Conservation (phyloP, 148 eudicot species). For the Heliosperma pusillum region DNA sequence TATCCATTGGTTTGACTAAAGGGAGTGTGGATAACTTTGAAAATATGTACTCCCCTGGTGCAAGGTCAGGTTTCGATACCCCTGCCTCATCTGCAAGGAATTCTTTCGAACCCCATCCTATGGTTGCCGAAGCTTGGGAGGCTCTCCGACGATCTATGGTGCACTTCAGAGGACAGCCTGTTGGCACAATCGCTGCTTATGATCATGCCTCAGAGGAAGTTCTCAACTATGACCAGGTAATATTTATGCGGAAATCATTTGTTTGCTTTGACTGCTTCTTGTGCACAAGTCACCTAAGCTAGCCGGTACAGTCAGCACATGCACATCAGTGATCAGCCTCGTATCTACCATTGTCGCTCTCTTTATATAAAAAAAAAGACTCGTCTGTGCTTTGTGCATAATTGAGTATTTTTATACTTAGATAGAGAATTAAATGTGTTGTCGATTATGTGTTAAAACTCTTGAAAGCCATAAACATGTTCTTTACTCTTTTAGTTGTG, state of each 20-base stretch:
- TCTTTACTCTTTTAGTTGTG: background rate
- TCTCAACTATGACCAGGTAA: slow-evolving; percentile 95
- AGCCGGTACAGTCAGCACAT: too few relatives aligned
- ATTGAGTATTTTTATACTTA: background rate
- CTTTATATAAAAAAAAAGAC: too few relatives aligned
- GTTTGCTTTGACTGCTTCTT: background rate
- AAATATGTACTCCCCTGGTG: slow-evolving; percentile 68
- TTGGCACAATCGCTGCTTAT: slow-evolving; percentile 91
- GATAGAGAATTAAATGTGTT: background rate
- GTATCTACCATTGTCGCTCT: too few relatives aligned
- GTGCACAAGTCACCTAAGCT: too few relatives aligned
- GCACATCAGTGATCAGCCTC: too few relatives aligned
- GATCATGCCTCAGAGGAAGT: slow-evolving; percentile 98
- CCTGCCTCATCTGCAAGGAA: slow-evolving; percentile 87
- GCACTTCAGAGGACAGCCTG: slow-evolving; percentile 77
- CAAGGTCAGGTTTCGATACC: slow-evolving; percentile 73
- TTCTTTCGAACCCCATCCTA: slow-evolving; percentile 98
- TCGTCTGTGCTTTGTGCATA: background rate
- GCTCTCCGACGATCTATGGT: slow-evolving; percentile 89
- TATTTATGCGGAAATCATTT: background rate
- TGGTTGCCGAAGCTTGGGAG: slow-evolving; percentile 99
- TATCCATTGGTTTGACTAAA: slow-evolving; percentile 67
- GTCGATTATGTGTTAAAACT: background rate
- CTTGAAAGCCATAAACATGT: background rate
- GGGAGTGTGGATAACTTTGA: slow-evolving; percentile 67